A percentile compares a stretch with the other conserved stretches of the same genome.
Conservation (phyloP, 2,329 filamentous ascomycete species). For the Colletotrichum tropicale region DNA sequence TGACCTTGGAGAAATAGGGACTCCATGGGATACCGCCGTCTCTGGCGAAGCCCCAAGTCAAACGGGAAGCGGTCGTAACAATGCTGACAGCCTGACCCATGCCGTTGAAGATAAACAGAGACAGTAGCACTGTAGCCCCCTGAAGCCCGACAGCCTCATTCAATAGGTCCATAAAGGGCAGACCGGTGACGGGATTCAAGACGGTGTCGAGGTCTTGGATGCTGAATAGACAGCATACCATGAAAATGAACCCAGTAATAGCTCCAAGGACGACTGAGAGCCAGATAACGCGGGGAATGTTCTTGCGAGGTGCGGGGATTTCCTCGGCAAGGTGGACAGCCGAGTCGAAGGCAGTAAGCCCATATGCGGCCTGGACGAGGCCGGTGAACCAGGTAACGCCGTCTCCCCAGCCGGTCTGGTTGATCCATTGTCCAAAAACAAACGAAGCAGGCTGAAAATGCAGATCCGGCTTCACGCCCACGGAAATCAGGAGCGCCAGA, state of each 20-base stretch:
- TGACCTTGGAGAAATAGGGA: slow-evolving; percentile 46
- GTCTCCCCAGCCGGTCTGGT: slow-evolving; percentile 54
- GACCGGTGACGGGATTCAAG: slow-evolving; percentile 40
- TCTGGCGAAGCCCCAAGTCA: slow-evolving; percentile 60
- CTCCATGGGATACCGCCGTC: slow-evolving; percentile 53
- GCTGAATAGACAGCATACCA: slow-evolving; percentile 55
- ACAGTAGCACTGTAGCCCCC: slow-evolving; percentile 49
- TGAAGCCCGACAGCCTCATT: slow-evolving; percentile 38
- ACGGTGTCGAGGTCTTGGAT: slow-evolving; percentile 50
- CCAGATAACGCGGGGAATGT: slow-evolving; percentile 56
- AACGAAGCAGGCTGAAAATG: slow-evolving; percentile 54
- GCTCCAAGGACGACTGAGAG: slow-evolving; percentile 54
- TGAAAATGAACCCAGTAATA: slow-evolving; percentile 54
- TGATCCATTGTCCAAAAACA: slow-evolving; percentile 57
- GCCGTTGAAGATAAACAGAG: slow-evolving; percentile 61
- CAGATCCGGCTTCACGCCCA: slow-evolving; percentile 48
- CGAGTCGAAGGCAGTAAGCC: slow-evolving; percentile 60
- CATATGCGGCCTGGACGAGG: slow-evolving; percentile 61
- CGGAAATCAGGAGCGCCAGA: slow-evolving; percentile 56
- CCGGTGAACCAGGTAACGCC: slow-evolving; percentile 64
- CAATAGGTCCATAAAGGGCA: slow-evolving; percentile 55
- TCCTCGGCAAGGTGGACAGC: slow-evolving; percentile 65
- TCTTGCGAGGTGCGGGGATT: slow-evolving; percentile 54
- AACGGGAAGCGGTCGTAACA: slow-evolving; percentile 54
- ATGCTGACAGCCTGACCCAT: slow-evolving; percentile 57